Evolutionary conservation across 139 green algal species (phyloP).

Genomic region (Deuterostichococcus epilithicus): DNA sequence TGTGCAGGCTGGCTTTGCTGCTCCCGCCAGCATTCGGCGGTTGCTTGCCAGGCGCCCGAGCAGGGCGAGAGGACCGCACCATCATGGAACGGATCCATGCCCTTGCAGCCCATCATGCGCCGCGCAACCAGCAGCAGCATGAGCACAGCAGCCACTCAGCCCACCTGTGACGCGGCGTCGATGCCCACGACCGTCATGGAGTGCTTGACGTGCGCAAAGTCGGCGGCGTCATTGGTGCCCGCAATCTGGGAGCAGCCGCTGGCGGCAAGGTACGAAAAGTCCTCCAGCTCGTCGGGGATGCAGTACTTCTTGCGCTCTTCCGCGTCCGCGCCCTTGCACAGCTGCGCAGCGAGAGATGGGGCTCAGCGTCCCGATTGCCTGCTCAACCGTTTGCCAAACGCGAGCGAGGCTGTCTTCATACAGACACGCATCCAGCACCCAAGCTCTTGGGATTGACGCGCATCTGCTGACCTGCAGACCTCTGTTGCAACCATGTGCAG

Average conservation of each 20-base stretch:
- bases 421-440: no score
- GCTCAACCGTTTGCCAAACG: no score
- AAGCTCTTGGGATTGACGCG: no score
- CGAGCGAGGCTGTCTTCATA: no score
- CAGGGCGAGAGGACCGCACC: no score
- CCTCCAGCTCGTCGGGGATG: constrained; percentile 29
- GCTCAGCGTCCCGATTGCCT: not conserved
- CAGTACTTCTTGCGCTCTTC: constrained; percentile 33
- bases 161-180: not conserved
- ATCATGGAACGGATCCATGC: no score
- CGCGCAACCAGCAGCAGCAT: no score
- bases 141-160: not conserved
- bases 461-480: not conserved
- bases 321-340: constrained; percentile 65
- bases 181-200: constrained; percentile 86
- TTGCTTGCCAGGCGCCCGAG: no score
- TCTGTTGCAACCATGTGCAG: not conserved
- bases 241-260: constrained; percentile 62
- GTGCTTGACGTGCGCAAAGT: constrained; percentile 55
- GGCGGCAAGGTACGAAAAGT: constrained; percentile 58
- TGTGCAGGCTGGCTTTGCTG: no score
- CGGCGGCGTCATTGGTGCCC: constrained; percentile 67
- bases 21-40: no score
- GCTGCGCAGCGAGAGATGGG: constrained; percentile 29
- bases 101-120: no score